Conservation (phyloP, 2,329 filamentous ascomycete genomes). For the Exutisphaerella laricina region DNA sequence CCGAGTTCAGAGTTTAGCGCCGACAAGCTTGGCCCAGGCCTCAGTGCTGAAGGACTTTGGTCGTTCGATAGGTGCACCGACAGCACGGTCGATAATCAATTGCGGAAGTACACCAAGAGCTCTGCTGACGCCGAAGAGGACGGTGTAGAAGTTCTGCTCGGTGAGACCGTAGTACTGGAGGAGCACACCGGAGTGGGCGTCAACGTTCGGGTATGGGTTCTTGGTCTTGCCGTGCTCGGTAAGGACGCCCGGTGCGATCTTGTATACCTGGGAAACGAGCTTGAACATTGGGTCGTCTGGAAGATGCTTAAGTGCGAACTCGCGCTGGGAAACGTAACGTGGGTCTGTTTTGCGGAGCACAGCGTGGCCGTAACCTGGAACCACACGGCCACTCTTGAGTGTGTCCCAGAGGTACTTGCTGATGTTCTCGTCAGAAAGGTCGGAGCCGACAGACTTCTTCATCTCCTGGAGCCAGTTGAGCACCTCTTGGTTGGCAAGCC, state of each 20-base stretch:
- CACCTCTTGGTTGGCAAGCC: conserved; percentile 99
- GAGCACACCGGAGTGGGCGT: conserved; percentile 97
- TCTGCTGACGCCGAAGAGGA: conserved; percentile 97
- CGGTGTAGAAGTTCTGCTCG: conserved; percentile 99
- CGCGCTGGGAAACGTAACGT: conserved; percentile 96
- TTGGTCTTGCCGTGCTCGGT: conserved; percentile 99
- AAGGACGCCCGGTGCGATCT: conserved; percentile 95
- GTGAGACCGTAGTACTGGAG: conserved; percentile 99
- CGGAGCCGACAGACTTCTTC: conserved; percentile 90
- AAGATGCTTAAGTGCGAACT: conserved; percentile 90
- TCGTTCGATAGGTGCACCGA: conserved; percentile 95
- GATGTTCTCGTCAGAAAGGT: conserved; percentile 93
- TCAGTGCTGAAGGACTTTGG: conserved; percentile 99
- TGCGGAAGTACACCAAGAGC: conserved; percentile 98
- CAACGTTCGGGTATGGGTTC: conserved; percentile 99
- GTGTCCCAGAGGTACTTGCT: conserved; percentile 99
- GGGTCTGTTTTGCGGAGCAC: conserved; percentile 99
- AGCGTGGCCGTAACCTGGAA: conserved; percentile 97
- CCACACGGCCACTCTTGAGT: conserved; percentile 89
- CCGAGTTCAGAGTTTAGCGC: conserved; percentile 72
- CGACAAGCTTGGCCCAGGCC: conserved; percentile 88
- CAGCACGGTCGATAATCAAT: conserved; percentile 98
- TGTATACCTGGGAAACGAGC: conserved; percentile 99
- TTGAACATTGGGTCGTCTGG: conserved; percentile 99
- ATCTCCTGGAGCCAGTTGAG: conserved; percentile 99